phyloP scores from a whole-genome alignment of 805 yeast genomes.

The Candida piceae region DNA sequence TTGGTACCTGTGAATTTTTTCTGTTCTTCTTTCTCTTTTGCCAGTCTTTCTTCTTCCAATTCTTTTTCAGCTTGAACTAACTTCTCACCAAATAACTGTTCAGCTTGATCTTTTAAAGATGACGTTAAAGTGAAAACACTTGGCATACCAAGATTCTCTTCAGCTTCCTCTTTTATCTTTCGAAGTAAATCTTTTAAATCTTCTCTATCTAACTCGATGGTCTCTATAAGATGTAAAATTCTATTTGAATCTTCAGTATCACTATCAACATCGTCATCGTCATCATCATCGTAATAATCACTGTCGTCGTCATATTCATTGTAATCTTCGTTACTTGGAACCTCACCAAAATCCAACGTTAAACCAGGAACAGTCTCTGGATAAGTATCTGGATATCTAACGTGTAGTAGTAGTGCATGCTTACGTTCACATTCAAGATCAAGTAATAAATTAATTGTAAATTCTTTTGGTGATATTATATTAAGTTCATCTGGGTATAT shows the following conservation, averaged over 20 bases:
- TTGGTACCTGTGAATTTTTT: slow-evolving; percentile 87
- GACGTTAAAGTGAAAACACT: slow-evolving; percentile 77
- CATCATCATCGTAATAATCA: slow-evolving; percentile 37
- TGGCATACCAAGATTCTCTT: slow-evolving; percentile 85
- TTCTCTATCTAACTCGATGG: slow-evolving; percentile 45
- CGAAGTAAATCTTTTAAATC: slow-evolving; percentile 40
- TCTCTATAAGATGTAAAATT: slow-evolving; percentile 51
- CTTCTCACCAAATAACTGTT: slow-evolving; percentile 56
- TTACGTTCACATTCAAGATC: slow-evolving; percentile 62
- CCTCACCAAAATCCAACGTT: slow-evolving; percentile 31
- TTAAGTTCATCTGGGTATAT: slow-evolving; percentile 89
- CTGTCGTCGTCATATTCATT: slow-evolving; percentile 33
- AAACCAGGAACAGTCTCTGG: slow-evolving; percentile 77
- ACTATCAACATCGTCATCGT: slow-evolving; percentile 40
- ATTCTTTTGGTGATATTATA: slow-evolving; percentile 41
- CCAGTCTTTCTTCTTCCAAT: slow-evolving; percentile 54
- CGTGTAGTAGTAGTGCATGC: slow-evolving; percentile 54
- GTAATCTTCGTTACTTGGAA: slow-evolving; percentile 17
- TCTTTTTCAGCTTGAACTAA: slow-evolving; percentile 47
- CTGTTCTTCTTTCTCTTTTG: slow-evolving; percentile 76
- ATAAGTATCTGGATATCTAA: slow-evolving; percentile 69
- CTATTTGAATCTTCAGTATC: slow-evolving; percentile 32
- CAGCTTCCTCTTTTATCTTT: slow-evolving; percentile 54
- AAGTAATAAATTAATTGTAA: slow-evolving; percentile 52
- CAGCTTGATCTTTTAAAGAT: slow-evolving; percentile 77